Evolutionary conservation across 2,329 filamentous ascomycete species (phyloP), one percentile per base, ranked within the genome.

Genomic region (Colletotrichum cereale): DNA sequence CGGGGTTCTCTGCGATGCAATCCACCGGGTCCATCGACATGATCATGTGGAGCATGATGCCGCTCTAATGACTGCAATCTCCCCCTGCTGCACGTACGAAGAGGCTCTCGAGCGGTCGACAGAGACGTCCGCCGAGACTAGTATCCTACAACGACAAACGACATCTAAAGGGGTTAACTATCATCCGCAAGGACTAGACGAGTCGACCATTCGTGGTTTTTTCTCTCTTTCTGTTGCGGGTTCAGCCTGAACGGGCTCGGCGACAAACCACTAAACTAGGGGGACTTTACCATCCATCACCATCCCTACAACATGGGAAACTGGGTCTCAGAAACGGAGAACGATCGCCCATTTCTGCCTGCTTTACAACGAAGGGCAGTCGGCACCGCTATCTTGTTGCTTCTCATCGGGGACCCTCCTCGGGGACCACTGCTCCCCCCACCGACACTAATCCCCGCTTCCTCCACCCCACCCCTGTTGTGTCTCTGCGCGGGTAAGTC

Each of bases 1-100:
- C 58, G 65, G 58, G 67, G 40, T 62, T 55, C 58, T 72, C 21
- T 72, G 58, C 31, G 60, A 63, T 72, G 58, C 31, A 63, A 63
- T 36, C 50, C 52, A 64, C 58, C 40, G 52, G 65, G 69, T 42
- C 40, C 48, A 31, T 53, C 44, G 48, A 44, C 18, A 40, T 31
- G 14, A 31, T 16, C 40, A 47, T 44, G 65, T 72, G 69, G 65
- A 69, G 52, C 60, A 69, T 44, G 16, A 64, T 48, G n/a, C 65
- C 58, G 61, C 65, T 64, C 29, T 53, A 68, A 47, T 58, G 52
- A 68, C 58, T 18, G 53, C 52, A 69, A 69, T 68, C 58, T 62
- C 62, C 48, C 38, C 47, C 21, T 5, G 1, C 21, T 47, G 44
- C 44, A 24, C 44, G 44, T 56, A 61, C 40, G 38, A 56, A 36